Conservation (phyloP, 495 filamentous ascomycete genomes). For the Xylaria scruposa region DNA sequence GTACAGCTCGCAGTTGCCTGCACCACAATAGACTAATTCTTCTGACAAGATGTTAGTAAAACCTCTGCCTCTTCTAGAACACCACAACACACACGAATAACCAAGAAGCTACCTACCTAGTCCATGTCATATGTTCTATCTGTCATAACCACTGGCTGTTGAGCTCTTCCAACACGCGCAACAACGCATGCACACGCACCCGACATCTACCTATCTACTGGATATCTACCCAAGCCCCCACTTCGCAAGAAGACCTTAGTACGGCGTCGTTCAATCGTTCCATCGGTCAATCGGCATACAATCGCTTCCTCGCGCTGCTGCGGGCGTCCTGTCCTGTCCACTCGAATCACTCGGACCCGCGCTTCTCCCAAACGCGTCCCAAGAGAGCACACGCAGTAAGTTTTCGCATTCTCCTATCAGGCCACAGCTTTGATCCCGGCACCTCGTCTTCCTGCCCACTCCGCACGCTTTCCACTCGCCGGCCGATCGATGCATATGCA, state of each 20-base stretch:
- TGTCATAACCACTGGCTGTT: neutral
- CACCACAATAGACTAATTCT: neutral
- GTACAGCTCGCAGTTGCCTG: neutral
- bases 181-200: neutral
- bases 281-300: constrained; percentile 2
- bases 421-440: constrained; percentile 17
- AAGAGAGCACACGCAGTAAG: constrained; percentile 16
- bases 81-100: neutral
- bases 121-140: neutral
- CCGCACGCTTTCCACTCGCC: constrained; percentile 34
- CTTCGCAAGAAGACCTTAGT: neutral
- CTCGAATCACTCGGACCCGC: constrained; percentile 37
- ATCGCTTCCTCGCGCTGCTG: constrained; percentile 30
- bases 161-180: neutral
- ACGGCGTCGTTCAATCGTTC: constrained; percentile 6
- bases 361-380: constrained; percentile 39
- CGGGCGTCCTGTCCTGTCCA: constrained; percentile 34
- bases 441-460: constrained; percentile 14
- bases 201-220: neutral
- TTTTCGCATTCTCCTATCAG: constrained; percentile 29
- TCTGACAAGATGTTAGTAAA: neutral
- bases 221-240: constrained; percentile 22
- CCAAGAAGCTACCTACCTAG: neutral
- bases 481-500: constrained; percentile 47
- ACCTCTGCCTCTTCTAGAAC: neutral